Conservation (phyloP, 345 rosid genomes). For the Gossypium bickii region DNA sequence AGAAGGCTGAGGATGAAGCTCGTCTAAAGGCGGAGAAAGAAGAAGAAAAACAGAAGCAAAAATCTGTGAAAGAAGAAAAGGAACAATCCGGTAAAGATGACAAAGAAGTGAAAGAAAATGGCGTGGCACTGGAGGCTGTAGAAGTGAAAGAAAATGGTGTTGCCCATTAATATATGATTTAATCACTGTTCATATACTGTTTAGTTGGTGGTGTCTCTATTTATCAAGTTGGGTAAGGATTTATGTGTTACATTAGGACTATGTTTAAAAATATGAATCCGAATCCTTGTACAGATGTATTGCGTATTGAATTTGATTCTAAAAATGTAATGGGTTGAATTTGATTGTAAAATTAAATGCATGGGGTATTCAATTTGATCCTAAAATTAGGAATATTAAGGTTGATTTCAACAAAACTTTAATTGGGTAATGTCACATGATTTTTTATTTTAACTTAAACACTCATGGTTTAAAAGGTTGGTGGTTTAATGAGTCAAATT, state of each 20-base stretch:
- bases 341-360: no score
- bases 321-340: no score
- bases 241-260: no score
- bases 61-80: background rate
- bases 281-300: background rate
- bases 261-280: background rate
- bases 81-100: background rate
- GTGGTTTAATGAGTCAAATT: no score
- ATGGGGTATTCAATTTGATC: no score
- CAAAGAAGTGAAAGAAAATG: background rate
- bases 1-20: slow-evolving; percentile 8
- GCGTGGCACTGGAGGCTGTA: background rate
- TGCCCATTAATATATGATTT: background rate
- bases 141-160: slow-evolving; percentile 5
- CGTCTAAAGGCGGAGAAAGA: background rate
- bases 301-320: background rate
- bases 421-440: no score
- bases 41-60: background rate
- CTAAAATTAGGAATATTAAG: background rate
- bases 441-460: no score
- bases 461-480: no score
- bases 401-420: background rate
- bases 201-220: background rate
- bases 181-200: background rate
- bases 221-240: background rate